Evolutionary conservation across 1,284 basidiomycete species (phyloP).

Genomic region (Vanrija humicola): DNA sequence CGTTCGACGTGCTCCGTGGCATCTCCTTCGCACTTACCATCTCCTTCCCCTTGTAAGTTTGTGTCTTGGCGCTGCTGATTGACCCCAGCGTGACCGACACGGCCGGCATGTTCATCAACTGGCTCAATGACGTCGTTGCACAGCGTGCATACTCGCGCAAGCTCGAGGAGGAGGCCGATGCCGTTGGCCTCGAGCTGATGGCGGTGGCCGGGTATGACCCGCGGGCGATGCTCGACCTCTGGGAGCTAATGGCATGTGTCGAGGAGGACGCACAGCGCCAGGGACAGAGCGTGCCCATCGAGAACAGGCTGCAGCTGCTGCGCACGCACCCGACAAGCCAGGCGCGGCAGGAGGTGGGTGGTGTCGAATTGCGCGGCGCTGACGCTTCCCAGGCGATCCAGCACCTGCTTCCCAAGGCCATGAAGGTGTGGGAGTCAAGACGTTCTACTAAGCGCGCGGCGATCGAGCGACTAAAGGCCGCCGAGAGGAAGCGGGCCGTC

Average conservation of each 20-base stretch:
- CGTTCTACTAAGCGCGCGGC: no score
- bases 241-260: constrained; percentile 53
- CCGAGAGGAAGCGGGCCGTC: no score
- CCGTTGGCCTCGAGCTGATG: constrained; percentile 53
- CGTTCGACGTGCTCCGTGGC: constrained; percentile 54
- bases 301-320: constrained; percentile 47
- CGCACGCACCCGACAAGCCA: constrained; percentile 54
- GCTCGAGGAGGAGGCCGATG: constrained; percentile 55
- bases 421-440: constrained; percentile 40
- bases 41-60: constrained; percentile 50
- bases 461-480: no score
- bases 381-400: constrained; percentile 33
- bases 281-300: constrained; percentile 33
- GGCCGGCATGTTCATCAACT: constrained; percentile 52
- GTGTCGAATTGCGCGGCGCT: no score
- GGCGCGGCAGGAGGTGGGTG: constrained; percentile 43
- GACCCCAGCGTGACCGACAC: constrained; percentile 50
- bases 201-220: constrained; percentile 54
- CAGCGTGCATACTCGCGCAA: constrained; percentile 54
- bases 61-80: not conserved
- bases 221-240: constrained; percentile 50
- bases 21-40: constrained; percentile 54
- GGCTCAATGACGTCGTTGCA: constrained; percentile 53
- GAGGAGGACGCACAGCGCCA: constrained; percentile 47
- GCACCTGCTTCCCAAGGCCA: constrained; percentile 44